Conservation (phyloP, 225 moss, liverwort and hornwort species). For the Sphagnum contortum region DNA sequence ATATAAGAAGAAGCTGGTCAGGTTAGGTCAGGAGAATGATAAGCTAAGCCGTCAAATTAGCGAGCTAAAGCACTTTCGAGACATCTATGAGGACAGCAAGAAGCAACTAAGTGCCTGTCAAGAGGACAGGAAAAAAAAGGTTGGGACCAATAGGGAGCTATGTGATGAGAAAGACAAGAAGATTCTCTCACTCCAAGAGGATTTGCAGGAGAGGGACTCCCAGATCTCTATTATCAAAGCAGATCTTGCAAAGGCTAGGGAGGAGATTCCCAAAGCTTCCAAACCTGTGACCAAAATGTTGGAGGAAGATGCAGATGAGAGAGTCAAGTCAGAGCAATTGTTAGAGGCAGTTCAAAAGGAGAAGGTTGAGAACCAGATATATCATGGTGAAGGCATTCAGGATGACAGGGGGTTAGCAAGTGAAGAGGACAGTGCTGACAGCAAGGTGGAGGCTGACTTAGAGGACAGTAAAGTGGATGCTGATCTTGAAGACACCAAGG, state of each 20-base stretch:
- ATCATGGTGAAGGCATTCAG: not conserved
- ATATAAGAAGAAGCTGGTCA: slow-evolving; percentile 2
- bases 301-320: slow-evolving; percentile 3
- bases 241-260: slow-evolving; percentile 7
- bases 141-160: slow-evolving; percentile 7
- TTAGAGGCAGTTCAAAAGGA: slow-evolving; percentile 1
- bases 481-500: slow-evolving; percentile 1
- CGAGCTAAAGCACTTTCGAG: not conserved
- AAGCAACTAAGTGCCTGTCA: slow-evolving; percentile 4
- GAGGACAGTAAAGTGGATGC: not conserved
- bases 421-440: slow-evolving; percentile 13
- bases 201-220: slow-evolving; percentile 13
- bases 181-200: slow-evolving; percentile 12
- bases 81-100: not conserved
- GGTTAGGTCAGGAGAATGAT: slow-evolving; percentile 2
- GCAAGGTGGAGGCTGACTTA: slow-evolving; percentile 2
- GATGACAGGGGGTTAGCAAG: slow-evolving; percentile 6
- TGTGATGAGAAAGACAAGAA: slow-evolving; percentile 15
- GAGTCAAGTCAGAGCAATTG: slow-evolving; percentile 4
- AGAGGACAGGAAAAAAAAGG: slow-evolving; percentile 23
- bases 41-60: slow-evolving; percentile 3
- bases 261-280: not conserved
- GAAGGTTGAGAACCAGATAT: not conserved
- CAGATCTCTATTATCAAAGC: slow-evolving; percentile 6
- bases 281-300: not conserved